A percentile compares a stretch with the other conserved stretches of the same genome.
phyloP scores from a whole-genome alignment of 208 protist species.

The Trichomonas vaginalis region DNA sequence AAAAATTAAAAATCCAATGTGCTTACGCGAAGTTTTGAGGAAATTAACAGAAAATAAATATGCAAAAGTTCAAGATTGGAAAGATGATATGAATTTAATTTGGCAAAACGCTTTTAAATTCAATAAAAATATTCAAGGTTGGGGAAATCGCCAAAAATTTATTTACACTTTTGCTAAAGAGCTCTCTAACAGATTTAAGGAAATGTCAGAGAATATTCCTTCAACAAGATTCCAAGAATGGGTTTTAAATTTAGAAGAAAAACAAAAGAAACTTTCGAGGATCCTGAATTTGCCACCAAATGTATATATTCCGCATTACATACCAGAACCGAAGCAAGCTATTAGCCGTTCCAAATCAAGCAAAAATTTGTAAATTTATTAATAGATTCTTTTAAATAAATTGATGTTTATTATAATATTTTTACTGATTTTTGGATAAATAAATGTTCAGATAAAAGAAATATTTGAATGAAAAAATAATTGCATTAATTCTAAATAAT shows the following conservation, averaged over 20 bases:
- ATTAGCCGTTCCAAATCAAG: background rate
- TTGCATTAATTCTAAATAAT: no score
- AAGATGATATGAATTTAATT: background rate
- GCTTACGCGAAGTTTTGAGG: background rate
- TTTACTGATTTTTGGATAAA: no score
- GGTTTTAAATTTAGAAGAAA: background rate
- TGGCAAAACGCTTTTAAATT: background rate
- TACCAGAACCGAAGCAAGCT: background rate
- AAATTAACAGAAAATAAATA: background rate
- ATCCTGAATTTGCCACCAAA: background rate
- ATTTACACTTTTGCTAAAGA: background rate
- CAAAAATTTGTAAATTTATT: no score
- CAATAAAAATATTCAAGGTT: background rate
- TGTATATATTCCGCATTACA: background rate
- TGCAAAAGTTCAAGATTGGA: background rate
- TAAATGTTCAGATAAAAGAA: no score
- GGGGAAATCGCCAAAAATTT: background rate
- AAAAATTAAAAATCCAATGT: background rate
- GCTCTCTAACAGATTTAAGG: background rate
- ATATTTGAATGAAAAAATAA: no score
- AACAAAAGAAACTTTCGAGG: background rate
- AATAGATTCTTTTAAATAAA: no score
- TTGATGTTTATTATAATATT: no score
- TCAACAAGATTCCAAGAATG: background rate
- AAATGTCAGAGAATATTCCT: background rate